Evolutionary conservation across 345 rosid genomes (phyloP).

Genomic region (Hevea brasiliensis): DNA sequence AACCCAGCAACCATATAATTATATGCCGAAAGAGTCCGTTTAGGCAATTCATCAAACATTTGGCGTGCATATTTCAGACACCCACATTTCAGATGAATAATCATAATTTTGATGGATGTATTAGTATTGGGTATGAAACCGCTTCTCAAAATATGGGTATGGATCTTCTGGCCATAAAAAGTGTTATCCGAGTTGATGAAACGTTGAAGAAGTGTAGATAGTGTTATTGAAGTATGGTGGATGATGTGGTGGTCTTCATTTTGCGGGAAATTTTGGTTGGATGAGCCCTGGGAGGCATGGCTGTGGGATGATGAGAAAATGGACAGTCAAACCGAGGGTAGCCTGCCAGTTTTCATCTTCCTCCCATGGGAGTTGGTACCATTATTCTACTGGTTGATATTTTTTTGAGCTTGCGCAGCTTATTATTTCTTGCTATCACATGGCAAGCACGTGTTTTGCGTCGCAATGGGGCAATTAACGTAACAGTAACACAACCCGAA

Average conservation of each 20-base stretch:
- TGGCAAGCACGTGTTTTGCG: too few relatives aligned
- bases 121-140: slow-evolving; percentile 58
- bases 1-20: slow-evolving; percentile 77
- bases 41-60: slow-evolving; percentile 74
- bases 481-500: too few relatives aligned
- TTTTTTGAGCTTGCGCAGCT: not conserved
- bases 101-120: slow-evolving; percentile 65
- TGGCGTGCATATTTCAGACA: slow-evolving; percentile 57
- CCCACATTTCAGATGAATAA: slow-evolving; percentile 54
- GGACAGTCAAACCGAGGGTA: slow-evolving; percentile 17
- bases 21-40: slow-evolving; percentile 66
- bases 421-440: too few relatives aligned
- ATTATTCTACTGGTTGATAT: not conserved
- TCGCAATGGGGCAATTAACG: too few relatives aligned
- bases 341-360: slow-evolving; percentile 30
- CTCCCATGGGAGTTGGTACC: slow-evolving; percentile 3
- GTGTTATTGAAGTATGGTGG: not conserved
- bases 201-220: slow-evolving; percentile 62
- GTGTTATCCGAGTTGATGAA: slow-evolving; percentile 65
- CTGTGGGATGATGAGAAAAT: slow-evolving; percentile 8
- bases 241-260: not conserved
- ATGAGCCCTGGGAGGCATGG: not conserved
- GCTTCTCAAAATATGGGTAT: slow-evolving; percentile 58
- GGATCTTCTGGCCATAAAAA: slow-evolving; percentile 60
- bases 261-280: slow-evolving; percentile 1